phyloP scores from a whole-genome alignment of 164 flowering plant species.

The Dillenia suffruticosa region DNA sequence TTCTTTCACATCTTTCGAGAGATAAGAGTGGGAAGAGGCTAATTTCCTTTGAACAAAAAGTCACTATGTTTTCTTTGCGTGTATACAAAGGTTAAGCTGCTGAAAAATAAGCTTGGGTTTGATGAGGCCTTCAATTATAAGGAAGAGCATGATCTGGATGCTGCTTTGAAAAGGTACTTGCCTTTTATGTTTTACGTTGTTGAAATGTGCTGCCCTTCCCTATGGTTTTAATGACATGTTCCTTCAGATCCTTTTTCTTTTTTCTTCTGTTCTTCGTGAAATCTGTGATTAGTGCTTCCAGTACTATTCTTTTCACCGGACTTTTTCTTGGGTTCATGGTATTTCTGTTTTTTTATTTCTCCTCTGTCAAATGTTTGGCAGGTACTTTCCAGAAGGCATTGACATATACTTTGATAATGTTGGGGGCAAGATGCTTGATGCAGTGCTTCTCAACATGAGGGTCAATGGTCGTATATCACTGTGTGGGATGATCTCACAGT shows the following conservation, averaged over 20 bases:
- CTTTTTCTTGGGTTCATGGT: too few relatives aligned
- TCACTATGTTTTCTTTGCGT: too few relatives aligned
- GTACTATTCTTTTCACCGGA: too few relatives aligned
- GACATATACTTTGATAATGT: constrained; percentile 74
- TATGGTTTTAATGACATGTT: too few relatives aligned
- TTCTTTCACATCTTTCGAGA: too few relatives aligned
- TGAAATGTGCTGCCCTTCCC: too few relatives aligned
- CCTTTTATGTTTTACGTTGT: too few relatives aligned
- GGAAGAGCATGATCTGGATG: constrained; percentile 46
- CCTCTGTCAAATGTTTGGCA: constrained; percentile 8
- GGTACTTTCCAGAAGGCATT: constrained; percentile 64
- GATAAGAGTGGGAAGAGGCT: too few relatives aligned
- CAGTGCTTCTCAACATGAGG: constrained; percentile 60
- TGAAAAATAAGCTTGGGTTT: constrained; percentile 52
- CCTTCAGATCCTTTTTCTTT: too few relatives aligned
- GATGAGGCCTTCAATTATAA: constrained; percentile 67
- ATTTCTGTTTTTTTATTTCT: background rate
- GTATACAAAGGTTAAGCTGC: constrained; percentile 36
- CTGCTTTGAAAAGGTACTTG: constrained; percentile 51
- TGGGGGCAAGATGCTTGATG: constrained; percentile 68
- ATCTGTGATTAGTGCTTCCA: too few relatives aligned
- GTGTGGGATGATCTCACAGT: constrained; percentile 60
- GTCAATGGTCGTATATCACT: constrained; percentile 48
- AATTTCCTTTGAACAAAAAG: too few relatives aligned
- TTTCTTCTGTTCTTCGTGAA: too few relatives aligned